Evolutionary conservation across 768 basidiomycete genomes (phyloP).

Genomic region (Dentipellis sp.): DNA sequence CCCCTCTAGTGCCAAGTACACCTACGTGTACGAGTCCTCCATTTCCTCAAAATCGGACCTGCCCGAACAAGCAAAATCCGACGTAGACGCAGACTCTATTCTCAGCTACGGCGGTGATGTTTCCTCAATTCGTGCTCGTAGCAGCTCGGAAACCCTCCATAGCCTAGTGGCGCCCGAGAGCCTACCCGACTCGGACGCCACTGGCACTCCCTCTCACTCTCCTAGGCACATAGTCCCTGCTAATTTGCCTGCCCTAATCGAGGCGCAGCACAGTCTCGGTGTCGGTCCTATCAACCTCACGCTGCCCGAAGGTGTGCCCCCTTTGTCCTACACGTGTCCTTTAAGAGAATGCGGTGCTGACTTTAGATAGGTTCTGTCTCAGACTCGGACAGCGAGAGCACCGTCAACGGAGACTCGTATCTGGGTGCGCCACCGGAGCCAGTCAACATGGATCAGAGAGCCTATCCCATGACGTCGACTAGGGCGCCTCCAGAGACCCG

Average conservation of each 20-base stretch:
- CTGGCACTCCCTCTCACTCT: constrained; percentile 5
- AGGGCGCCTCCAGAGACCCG: not conserved
- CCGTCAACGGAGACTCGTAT: constrained; percentile 12
- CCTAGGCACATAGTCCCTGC: constrained; percentile 9
- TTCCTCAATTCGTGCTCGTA: constrained; percentile 9
- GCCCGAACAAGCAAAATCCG: not conserved
- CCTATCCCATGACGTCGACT: not conserved
- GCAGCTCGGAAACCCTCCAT: constrained; percentile 13
- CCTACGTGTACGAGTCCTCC: constrained; percentile 12
- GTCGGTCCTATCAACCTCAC: constrained; percentile 9
- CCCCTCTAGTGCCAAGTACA: constrained; percentile 10
- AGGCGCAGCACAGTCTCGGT: constrained; percentile 9
- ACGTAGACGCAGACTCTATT: constrained; percentile 13
- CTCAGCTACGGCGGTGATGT: constrained; percentile 10
- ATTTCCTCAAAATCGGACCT: constrained; percentile 14
- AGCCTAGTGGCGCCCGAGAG: constrained; percentile 2
- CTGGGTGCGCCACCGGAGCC: not conserved
- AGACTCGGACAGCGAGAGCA: constrained; percentile 15
- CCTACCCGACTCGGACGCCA: not conserved
- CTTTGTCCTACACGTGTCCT: not conserved
- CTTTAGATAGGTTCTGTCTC: constrained; percentile 10
- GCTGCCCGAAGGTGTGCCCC: constrained; percentile 9
- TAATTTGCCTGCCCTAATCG: constrained; percentile 13
- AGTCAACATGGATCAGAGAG: not conserved
- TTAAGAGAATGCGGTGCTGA: not conserved